Evolutionary conservation across 2,329 filamentous ascomycete genomes (phyloP), one percentile per base, ranked within the genome.

Genomic region (Neurospora sp.): DNA sequence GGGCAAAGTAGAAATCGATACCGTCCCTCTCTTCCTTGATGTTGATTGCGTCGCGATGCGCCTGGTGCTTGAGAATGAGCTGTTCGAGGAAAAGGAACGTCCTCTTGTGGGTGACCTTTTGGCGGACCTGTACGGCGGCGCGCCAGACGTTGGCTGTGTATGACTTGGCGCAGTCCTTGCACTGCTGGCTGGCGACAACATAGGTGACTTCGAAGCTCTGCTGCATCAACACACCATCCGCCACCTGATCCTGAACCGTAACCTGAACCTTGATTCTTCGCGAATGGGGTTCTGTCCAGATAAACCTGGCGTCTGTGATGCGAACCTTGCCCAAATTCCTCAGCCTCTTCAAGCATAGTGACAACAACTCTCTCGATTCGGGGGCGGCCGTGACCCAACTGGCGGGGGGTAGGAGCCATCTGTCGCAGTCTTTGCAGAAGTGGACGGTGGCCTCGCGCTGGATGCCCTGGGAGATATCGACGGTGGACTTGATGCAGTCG

Each of bases 221-320:
- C 81, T 99, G 96, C 76, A 99, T 83, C 70, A 90, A 80, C 66
- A 89, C 85, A 36, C 87, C 88, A 69, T 88, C 87, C 68, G 86
- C 85, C 1, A 89, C 87, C 28, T 84, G 81, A 71, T 89, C 87
- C 78, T 98, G 96, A 66, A 98, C 90, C 0, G 96, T 98, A 80
- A 99, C 90, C 84, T 97, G 97, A 80, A 98, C 90, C 82, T 94
- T 96, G 73, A 98, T 87, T 79, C 96, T 86, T 77, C 93, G 87
- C 76, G 94, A 97, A 82, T 99, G 96, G 11, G 96, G 95, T 81
- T 99, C 96, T 1, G 96, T 99, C 96, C 96, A 99, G 78, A 98
- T 92, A 79, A 98, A 99, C 76, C 89, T 92, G 66, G 96, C 96
- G 79, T 99, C 96, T 77, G 97, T 94, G 77, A 99, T 96, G 72